Base-by-base conservation (phyloP, 345 rosid genomes). In the Schrenkiella parvula region DNA sequence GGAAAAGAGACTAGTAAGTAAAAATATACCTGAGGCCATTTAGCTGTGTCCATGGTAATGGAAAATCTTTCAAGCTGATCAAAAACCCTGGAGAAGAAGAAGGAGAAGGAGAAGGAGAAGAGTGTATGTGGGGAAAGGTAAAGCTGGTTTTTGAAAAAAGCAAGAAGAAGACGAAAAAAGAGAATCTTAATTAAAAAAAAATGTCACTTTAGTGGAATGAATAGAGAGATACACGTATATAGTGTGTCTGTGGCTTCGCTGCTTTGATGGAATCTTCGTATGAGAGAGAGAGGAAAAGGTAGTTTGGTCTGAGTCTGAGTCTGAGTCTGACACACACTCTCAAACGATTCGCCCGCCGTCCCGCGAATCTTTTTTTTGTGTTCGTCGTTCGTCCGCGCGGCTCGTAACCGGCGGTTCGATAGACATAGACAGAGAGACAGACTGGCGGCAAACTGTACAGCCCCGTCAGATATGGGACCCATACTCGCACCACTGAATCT, bases 21-120 rank as follows among this genome's bases (percentile, higher is more conserved):
- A 6, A 70, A 2, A 14, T 1, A 68, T 73, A 93, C 98, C 97
- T 88, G 97, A 80, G 97, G 92, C 97, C 97, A 93, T 77, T 87
- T 89, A 80, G 92, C 92, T 57, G 90, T 88, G 79, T 90, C 93
- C 98, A 92, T 92, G 87, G 89, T 52, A 44, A 28, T 11, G 67
- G 69, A 44, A 56, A 66, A 18, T n/a, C n/a, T 46, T 46, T 1
- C 10, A 64, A 67, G 69, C 63, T 37, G 79, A 75, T 52, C 41
- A 32, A 67, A 53, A 68, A 17, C 25, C 46, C 5, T 52, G 28
- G 47, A 18, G 74, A 59, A n/a, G 44, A 19, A 26, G 13, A 10
- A 21, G 7, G 60, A 22, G 32, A 37, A 35, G 29, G 43, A 41
- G 14, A 74, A 19, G 1, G 13, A 32, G 44, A 38, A 28, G 51